Evolutionary conservation across 257 asterid genomes (phyloP), one percentile per base, ranked within the genome.

Genomic region (Nicotiana attenuata): DNA sequence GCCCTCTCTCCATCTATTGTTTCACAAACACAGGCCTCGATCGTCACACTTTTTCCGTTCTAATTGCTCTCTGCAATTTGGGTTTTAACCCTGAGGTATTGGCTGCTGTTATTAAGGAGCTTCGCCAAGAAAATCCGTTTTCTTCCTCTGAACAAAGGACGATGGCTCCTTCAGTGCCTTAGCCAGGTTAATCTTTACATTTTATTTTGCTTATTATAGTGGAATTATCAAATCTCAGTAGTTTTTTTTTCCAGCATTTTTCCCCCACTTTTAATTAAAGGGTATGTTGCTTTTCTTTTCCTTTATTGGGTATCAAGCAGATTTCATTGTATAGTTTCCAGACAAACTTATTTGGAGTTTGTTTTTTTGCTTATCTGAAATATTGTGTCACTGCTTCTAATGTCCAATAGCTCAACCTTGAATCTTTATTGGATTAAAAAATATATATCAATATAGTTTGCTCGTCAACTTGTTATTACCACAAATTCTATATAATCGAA

Each of bases 31-130:
- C 95, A 31, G 95, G 98, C 16, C 92, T 94, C 65, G 98, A 94
- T 76, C 95, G 93, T 29, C 97, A 92, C 85, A 90, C 97, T 47
- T 91, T 92, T 6, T 94, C 98, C 24, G 83, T 94, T 82, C 91
- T 94, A 69, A 90, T 91, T 13, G 89, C 93, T 9, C 95, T 94
- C 15, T 92, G 95, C n/a, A 97, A 94, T 81, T 64, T 88, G 89
- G 97, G 97, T 53, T 52, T 92, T 79, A 91, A 91, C 80, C 98
- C 97, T 2, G 98, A 94, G 79, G 89, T 96, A 3, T 85, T 94
- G 31, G 97, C 97, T 56, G 92, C 95, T 76, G 89, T 92, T 1
- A 92, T 94, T 78, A 92, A 89, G 91, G 98, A 92, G 92, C 92
- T 92, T 66, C 89, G 89, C 64, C 66, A 86, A 65, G 91, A 88